Base-by-base conservation (phyloP, 1,284 basidiomycete species). In the Macrocystidia cucumis region DNA sequence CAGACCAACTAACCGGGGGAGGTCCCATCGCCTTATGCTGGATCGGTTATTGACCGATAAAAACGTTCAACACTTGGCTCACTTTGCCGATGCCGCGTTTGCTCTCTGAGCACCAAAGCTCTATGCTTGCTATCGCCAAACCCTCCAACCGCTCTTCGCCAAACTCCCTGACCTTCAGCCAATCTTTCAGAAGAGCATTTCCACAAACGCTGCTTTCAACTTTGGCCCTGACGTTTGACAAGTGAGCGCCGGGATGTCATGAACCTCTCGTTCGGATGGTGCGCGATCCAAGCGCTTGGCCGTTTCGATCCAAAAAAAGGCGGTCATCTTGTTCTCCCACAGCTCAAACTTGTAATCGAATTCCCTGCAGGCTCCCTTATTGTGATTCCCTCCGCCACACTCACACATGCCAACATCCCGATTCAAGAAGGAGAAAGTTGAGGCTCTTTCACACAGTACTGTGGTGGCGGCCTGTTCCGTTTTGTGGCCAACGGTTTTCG, bases 281-380 rank as follows among this genome's bases (percentile, higher is more conserved):
- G 28, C 17, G 9, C 28, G 16, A 17, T 29, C 8, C 16, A 9
- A 8, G 28, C 28, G 9, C 9, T 17, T 29, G 28, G 28, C 8
- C 9, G 17, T 29, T 29, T 29, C 17, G 28, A 29, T 17, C 28
- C 9, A 9, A 29, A 17, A 16, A 8, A 8, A 9, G 28, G 28
- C 7, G 28, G 28, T 7, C 28, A 29, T 17, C 28, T 29, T 8
- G 14, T 29, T 29, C 7, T 29, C 7, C 14, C 8, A 14, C 9
- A 29, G 17, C 14, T 29, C 8, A 29, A 29, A 16, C 28, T 29
- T 9, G 28, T 17, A 8, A 29, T 29, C 28, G 9, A 29, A 16
- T 29, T 29, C 17, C 28, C 28, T 17, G 9, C 7, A 8, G 28
- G 28, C 8, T 8, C 9, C 7, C 17, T 9, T 7, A 14, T 29